phyloP scores from a whole-genome alignment of 225 moss, liverwort and hornwort species.

The Neckera pumila region DNA sequence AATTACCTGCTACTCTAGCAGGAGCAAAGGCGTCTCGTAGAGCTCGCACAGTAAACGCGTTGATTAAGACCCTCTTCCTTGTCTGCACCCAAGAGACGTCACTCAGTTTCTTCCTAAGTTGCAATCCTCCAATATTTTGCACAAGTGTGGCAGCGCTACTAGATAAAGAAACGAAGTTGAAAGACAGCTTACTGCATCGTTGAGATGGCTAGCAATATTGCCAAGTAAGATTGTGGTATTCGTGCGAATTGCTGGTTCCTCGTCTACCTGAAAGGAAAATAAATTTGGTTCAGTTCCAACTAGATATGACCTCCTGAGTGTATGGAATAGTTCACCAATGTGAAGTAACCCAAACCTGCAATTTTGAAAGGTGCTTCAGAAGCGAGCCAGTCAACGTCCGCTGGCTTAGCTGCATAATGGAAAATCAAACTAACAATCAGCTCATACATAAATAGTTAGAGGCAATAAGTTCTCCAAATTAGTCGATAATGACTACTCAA shows the following conservation, averaged over 20 bases:
- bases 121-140: neutral
- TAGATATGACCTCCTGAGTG: neutral
- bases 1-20: constrained; percentile 83
- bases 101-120: neutral
- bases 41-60: constrained; percentile 91
- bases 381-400: constrained; percentile 84
- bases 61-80: constrained; percentile 89
- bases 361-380: constrained; percentile 81
- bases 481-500: neutral
- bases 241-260: constrained; percentile 89
- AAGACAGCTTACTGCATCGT: constrained; percentile 69
- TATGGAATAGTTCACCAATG: neutral
- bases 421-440: neutral
- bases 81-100: constrained; percentile 54
- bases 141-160: neutral
- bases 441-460: neutral
- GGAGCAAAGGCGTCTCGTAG: constrained; percentile 77
- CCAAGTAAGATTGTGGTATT: constrained; percentile 95
- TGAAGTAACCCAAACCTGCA: constrained; percentile 48
- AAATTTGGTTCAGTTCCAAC: neutral
- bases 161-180: neutral
- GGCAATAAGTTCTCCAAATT: neutral
- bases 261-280: constrained; percentile 59
- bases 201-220: constrained; percentile 85
- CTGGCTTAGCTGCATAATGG: constrained; percentile 60